Base-by-base conservation (phyloP, 257 asterid genomes). In the Plantago elongata region DNA sequence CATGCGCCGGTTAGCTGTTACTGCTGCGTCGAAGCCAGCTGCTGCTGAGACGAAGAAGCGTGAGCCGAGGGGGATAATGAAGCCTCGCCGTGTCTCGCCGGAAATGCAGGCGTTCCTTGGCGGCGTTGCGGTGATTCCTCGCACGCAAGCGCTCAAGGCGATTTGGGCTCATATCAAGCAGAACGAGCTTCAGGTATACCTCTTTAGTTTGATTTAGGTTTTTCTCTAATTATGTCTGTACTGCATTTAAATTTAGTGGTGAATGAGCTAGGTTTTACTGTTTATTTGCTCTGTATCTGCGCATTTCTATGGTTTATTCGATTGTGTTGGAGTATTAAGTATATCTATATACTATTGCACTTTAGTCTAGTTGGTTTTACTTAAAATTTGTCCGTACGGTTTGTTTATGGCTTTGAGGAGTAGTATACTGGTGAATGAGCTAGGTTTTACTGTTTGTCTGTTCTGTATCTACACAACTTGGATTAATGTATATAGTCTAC, bases 81-180 rank as follows among this genome's bases (percentile, higher is more conserved):
- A 86, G 83, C 97, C 98, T 15, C 82, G 83, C 55, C 78, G 73
- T 0, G 95, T 92, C 3, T 86, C 98, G 10, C 86, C 86, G 43
- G 95, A 84, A 65, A 86, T 88, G 95, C 92, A 76, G 79, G 87
- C 81, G n/a, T 88, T 91, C 68, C 87, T 88, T 50, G 98, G 95
- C 13, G 95, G 95, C 11, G 78, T 80, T 9, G 9, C 90, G 29
- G 98, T 88, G 80, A 78, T 88, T 59, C 82, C 95, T 9, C 88
- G 95, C 27, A 84, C 97, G 50, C 84, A 84, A 63, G 89, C 79
- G 9, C 87, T 86, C 45, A 83, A 83, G 72, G 76, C 75, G 72
- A 86, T 92, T 78, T 91, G 96, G 98, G 94, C 88, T 7, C 66
- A 88, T 59, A 88, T 91, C 59, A 91, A 91, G 60, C 63, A 65